These are phyloP conservation scores for Aspergillaceae sp. DNA, from an alignment of 2,329 filamentous ascomycete species.

Conservation along the genomic window DNA sequence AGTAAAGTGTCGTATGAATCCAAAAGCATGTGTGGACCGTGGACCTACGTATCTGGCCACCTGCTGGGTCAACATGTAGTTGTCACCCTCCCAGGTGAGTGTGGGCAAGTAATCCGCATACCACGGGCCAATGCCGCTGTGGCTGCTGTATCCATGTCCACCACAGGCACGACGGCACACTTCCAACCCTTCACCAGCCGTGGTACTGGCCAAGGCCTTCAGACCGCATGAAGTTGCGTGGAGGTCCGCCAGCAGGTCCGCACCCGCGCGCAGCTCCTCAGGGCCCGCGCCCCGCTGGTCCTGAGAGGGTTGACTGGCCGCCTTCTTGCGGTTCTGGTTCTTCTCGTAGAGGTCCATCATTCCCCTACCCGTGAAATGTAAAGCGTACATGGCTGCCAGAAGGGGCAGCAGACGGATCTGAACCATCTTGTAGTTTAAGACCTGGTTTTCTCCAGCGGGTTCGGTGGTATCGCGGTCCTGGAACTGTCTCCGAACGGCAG, in stretches of 20 bases:
- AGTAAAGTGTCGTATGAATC: not conserved
- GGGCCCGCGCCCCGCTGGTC: slow-evolving; percentile 53
- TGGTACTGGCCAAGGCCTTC: slow-evolving; percentile 64
- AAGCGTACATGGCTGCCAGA: slow-evolving; percentile 64
- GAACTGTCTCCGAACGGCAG: slow-evolving; percentile 66
- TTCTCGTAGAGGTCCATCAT: slow-evolving; percentile 68
- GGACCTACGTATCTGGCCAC: slow-evolving; percentile 58
- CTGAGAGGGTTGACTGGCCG: slow-evolving; percentile 36
- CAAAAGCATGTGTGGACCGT: not conserved
- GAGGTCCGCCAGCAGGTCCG: slow-evolving; percentile 62
- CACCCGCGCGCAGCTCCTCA: slow-evolving; percentile 58
- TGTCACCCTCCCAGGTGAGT: slow-evolving; percentile 67
- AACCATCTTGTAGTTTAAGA: slow-evolving; percentile 74
- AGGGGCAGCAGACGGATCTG: slow-evolving; percentile 65
- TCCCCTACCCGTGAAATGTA: slow-evolving; percentile 67
- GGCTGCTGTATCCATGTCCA: slow-evolving; percentile 67
- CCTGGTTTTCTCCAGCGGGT: slow-evolving; percentile 58
- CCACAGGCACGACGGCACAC: slow-evolving; percentile 67
- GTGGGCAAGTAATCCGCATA: slow-evolving; percentile 69
- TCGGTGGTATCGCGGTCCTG: slow-evolving; percentile 61
- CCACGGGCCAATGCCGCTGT: slow-evolving; percentile 66
- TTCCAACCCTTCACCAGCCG: slow-evolving; percentile 65
- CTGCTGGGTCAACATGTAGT: slow-evolving; percentile 76
- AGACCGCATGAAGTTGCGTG: slow-evolving; percentile 70
- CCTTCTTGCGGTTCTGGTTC: slow-evolving; percentile 60